These are phyloP conservation scores for Russula compacta DNA, from an alignment of 768 basidiomycete species.

Conservation along the genomic window DNA sequence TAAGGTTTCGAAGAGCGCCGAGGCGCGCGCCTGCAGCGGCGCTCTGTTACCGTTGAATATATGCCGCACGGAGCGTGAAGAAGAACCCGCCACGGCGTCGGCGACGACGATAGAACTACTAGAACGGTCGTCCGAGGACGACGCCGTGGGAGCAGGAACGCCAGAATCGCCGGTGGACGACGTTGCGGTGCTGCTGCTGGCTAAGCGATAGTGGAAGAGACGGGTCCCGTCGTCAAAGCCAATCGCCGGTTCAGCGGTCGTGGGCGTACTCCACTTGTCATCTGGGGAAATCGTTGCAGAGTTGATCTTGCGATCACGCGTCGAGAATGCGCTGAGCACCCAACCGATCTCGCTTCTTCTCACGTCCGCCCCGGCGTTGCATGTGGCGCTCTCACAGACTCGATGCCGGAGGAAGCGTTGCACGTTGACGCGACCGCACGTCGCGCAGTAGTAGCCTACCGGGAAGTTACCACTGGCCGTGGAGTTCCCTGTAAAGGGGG, in stretches of 20 bases:
- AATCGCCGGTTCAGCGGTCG: background rate
- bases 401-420: conserved; percentile 18
- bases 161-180: background rate
- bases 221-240: conserved; percentile 7
- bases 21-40: conserved; percentile 4
- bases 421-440: conserved; percentile 17
- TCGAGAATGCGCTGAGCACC: conserved; percentile 6
- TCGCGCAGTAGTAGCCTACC: conserved; percentile 11
- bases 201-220: conserved; percentile 7
- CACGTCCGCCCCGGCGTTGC: background rate
- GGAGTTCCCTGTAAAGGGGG: conserved; percentile 14
- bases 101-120: too few relatives aligned
- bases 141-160: background rate
- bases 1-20: conserved; percentile 12
- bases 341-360: conserved; percentile 3
- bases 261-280: conserved; percentile 5
- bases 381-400: background rate
- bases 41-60: conserved; percentile 16
- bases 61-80: conserved; percentile 6
- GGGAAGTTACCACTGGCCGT: conserved; percentile 14
- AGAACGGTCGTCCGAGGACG: background rate
- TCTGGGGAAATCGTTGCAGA: conserved; percentile 11
- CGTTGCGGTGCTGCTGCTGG: background rate
- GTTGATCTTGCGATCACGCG: conserved; percentile 8
- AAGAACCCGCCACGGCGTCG: too few relatives aligned